phyloP scores from a whole-genome alignment of 2,329 filamentous ascomycete species.

The Calonectria henricotiae region DNA sequence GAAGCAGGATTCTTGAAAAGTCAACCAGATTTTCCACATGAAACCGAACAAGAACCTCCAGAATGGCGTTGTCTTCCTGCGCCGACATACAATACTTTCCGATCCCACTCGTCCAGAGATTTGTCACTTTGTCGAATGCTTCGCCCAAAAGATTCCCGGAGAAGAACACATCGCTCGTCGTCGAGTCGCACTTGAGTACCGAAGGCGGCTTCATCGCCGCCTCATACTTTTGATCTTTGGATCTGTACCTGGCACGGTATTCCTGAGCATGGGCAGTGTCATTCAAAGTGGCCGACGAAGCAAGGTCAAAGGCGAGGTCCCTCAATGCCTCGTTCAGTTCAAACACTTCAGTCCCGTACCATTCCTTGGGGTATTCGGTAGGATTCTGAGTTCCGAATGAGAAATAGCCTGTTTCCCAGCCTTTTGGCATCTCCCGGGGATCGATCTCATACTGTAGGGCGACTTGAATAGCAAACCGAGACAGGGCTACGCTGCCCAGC shows the following conservation, averaged over 20 bases:
- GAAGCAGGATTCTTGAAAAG: constrained; percentile 40
- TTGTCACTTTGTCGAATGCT: constrained; percentile 34
- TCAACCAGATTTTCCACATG: constrained; percentile 35
- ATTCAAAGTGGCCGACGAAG: constrained; percentile 26
- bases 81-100: constrained; percentile 43
- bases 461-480: constrained; percentile 41
- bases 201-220: constrained; percentile 30
- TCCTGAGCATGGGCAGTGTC: constrained; percentile 30
- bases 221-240: constrained; percentile 16
- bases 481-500: constrained; percentile 38
- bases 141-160: constrained; percentile 32
- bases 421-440: constrained; percentile 33
- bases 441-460: constrained; percentile 43
- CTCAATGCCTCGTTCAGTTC: constrained; percentile 41
- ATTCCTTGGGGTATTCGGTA: constrained; percentile 32
- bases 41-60: constrained; percentile 33
- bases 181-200: constrained; percentile 34
- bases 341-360: constrained; percentile 42
- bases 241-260: constrained; percentile 33
- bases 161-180: constrained; percentile 38
- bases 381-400: constrained; percentile 38
- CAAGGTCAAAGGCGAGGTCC: constrained; percentile 32
- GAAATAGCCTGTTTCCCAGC: constrained; percentile 39
- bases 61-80: constrained; percentile 40
- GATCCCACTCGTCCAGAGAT: constrained; percentile 33